A percentile compares a stretch with the other conserved stretches of the same genome.
These are phyloP conservation scores for Podospora conica DNA, from an alignment of 495 filamentous ascomycete genomes.

Conservation along the genomic window DNA sequence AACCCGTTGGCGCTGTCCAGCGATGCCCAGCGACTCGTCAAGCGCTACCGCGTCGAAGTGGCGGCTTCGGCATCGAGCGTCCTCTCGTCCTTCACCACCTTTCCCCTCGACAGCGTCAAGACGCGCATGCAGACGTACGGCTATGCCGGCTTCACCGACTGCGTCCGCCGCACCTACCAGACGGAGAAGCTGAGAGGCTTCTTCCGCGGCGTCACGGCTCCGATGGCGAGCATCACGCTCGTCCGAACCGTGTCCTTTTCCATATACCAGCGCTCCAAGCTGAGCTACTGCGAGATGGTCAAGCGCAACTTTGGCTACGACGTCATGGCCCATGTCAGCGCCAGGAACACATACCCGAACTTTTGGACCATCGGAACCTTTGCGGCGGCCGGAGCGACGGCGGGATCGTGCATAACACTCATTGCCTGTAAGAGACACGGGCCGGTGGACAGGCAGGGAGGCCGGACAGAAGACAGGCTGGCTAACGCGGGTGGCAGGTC, in stretches of 20 bases:
- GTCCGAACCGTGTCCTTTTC: constrained; percentile 92
- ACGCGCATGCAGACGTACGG: constrained; percentile 81
- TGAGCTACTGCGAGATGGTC: constrained; percentile 63
- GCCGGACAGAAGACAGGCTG: not conserved
- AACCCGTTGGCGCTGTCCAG: constrained; percentile 31
- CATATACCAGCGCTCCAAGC: constrained; percentile 81
- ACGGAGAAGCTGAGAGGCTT: constrained; percentile 69
- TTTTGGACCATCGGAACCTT: constrained; percentile 66
- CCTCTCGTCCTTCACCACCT: constrained; percentile 65
- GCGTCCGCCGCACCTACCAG: constrained; percentile 64
- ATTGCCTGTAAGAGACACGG: constrained; percentile 66
- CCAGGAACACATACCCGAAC: constrained; percentile 61
- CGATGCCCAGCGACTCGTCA: constrained; percentile 55
- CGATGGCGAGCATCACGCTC: constrained; percentile 78
- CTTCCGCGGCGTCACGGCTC: constrained; percentile 73
- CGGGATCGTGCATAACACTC: constrained; percentile 72
- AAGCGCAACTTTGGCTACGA: constrained; percentile 58
- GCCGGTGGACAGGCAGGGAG: not conserved
- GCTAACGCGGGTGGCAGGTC: constrained; percentile 48
- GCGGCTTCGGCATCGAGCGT: constrained; percentile 69
- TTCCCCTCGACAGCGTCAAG: constrained; percentile 79
- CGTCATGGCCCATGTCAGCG: constrained; percentile 65
- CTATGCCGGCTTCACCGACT: constrained; percentile 61
- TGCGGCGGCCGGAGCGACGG: constrained; percentile 67
- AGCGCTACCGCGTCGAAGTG: constrained; percentile 72